A percentile compares a stretch with the other conserved stretches of the same genome.
Evolutionary conservation across 2,329 filamentous ascomycete species (phyloP).

Genomic region (Ophiobolus disseminans): DNA sequence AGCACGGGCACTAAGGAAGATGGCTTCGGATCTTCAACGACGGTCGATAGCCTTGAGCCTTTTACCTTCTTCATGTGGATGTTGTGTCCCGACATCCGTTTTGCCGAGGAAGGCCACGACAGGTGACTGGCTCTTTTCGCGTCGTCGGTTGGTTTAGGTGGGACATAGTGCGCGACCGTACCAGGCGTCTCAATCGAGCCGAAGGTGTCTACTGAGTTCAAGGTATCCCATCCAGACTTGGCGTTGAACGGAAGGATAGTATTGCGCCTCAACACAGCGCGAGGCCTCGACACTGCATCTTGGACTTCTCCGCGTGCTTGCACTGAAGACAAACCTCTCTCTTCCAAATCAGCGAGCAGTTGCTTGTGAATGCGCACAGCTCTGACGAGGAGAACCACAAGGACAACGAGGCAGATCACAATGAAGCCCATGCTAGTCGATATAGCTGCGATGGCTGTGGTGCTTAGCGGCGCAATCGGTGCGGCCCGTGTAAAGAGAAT

Average conservation of each 20-base stretch:
- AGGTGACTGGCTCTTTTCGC: conserved; percentile 28
- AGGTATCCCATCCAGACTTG: conserved; percentile 50
- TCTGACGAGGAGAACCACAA: conserved; percentile 36
- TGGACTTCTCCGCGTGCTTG: conserved; percentile 27
- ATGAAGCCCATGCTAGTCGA: conserved; percentile 34
- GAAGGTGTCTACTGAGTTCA: conserved; percentile 50
- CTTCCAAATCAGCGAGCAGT: conserved; percentile 41
- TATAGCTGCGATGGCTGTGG: conserved; percentile 31
- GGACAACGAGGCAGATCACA: conserved; percentile 31
- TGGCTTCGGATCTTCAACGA: conserved; percentile 50
- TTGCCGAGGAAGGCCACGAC: conserved; percentile 41
- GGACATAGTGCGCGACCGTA: conserved; percentile 27
- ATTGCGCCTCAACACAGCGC: conserved; percentile 40
- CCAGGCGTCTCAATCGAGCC: conserved; percentile 19
- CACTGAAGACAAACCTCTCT: conserved; percentile 37
- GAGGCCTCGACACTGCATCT: conserved; percentile 34
- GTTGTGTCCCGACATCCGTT: conserved; percentile 30
- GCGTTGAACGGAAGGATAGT: conserved; percentile 44
- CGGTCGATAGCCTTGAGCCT: conserved; percentile 41
- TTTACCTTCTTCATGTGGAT: conserved; percentile 39
- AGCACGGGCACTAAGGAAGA: conserved; percentile 35
- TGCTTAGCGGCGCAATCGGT: conserved; percentile 25
- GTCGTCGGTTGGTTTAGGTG: conserved; percentile 30
- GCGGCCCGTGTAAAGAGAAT: background rate
- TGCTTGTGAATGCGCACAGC: conserved; percentile 37